Base-by-base conservation (phyloP, 192 early-diverging fungal genomes). In the Gigaspora rosea region DNA sequence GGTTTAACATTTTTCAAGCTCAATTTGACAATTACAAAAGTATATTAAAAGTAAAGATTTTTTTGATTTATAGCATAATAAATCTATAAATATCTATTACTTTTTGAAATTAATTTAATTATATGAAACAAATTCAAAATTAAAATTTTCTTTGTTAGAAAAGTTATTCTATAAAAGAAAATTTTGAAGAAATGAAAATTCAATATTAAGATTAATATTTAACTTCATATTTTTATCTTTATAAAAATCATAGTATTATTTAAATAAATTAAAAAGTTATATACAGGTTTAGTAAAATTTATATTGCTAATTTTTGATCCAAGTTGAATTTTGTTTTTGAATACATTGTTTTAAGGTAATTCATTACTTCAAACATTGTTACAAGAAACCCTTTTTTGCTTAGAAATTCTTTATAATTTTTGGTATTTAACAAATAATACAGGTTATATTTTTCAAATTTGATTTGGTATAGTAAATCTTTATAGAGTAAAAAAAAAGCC, bases 41-140 rank as follows among this genome's bases (percentile, higher is more conserved):
- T 61, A 61, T 8, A 32, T 1, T 32, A 61, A 22, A 27, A 22
- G 3, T 20, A 61, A 6, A 22, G 58, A 32, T 61, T 61, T 61
- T 61, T 61, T 20, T 61, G 2, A 61, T 32, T 27, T 27, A 7
- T 61, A 22, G 4, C 2, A n/a, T 61, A 27, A 8, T 61, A 61
- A 27, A 27, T 11, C 20, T 8, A 61, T 7, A 32, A 20, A 8
- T 61, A 61, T 77, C 73, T 35, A 66, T 58, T n/a, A 91, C 78
- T 76, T 85, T 58, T 0, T 61, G 20, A 61, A 6, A 61, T 61
- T 1, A 61, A 20, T 8, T 7, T 4, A 10, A 61, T 20, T 20
- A 59, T 59, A 59, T n/a, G 4, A 13, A n/a, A 9, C n/a, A 56
- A 56, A 4, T 56, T 56, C 11, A 56, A 56, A 0, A 0, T 56